These are phyloP conservation scores for Aspergillus saccharolyticus DNA, from an alignment of 495 filamentous ascomycete species.

Conservation along the genomic window DNA sequence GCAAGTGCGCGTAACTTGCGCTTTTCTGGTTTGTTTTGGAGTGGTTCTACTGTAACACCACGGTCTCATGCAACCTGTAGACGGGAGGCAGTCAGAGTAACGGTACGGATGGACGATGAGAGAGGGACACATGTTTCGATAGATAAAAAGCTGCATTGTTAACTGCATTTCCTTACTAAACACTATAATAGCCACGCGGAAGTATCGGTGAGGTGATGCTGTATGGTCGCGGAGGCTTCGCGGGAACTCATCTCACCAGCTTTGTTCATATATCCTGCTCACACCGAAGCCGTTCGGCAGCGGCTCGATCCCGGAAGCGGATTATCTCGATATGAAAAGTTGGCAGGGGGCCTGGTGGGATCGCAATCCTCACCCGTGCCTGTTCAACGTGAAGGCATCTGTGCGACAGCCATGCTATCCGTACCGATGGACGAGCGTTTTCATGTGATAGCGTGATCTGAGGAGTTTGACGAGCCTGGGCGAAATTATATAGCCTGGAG, in stretches of 20 bases:
- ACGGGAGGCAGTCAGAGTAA: neutral
- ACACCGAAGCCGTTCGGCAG: neutral
- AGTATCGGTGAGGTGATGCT: too few species aligned
- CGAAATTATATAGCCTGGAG: too few species aligned
- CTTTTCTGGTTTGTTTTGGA: neutral
- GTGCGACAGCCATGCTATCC: neutral
- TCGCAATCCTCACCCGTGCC: neutral
- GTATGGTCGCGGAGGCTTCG: too few species aligned
- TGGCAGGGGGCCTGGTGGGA: neutral
- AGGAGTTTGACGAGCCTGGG: neutral
- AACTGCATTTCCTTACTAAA: too few species aligned
- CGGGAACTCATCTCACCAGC: too few species aligned
- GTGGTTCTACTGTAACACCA: neutral
- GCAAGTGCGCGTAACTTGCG: constrained; percentile 12
- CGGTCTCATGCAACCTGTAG: neutral
- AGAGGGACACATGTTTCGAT: neutral
- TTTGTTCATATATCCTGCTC: too few species aligned
- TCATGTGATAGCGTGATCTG: neutral
- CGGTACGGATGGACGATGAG: neutral
- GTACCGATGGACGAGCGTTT: neutral
- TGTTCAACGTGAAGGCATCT: neutral
- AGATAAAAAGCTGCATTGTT: neutral
- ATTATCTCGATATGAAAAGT: neutral
- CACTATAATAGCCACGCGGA: too few species aligned
- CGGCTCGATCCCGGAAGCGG: neutral